Percentiles rank a stretch among this genome's conserved stretches.
phyloP scores from a whole-genome alignment of 768 basidiomycete genomes.

The Lyophyllum semitale region DNA sequence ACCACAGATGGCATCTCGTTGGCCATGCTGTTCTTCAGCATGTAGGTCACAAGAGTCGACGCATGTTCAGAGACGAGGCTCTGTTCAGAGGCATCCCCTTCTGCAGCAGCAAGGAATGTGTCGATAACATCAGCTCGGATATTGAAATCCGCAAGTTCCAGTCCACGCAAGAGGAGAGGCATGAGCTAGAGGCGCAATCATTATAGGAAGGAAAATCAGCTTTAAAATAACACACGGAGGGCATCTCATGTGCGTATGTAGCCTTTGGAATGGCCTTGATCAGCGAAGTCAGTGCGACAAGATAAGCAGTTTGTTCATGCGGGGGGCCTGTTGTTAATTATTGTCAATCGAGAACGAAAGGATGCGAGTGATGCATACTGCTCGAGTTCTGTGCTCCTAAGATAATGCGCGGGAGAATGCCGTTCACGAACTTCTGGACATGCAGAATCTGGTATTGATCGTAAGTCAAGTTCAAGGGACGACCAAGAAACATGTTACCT shows the following conservation, averaged over 20 bases:
- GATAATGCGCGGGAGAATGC: slow-evolving; percentile 75
- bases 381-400: slow-evolving; percentile 56
- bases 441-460: slow-evolving; percentile 59
- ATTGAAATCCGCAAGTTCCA: slow-evolving; percentile 72
- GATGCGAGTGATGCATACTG: slow-evolving; percentile 41
- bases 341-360: not conserved
- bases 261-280: slow-evolving; percentile 79
- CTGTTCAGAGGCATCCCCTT: slow-evolving; percentile 51
- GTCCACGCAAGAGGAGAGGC: slow-evolving; percentile 83
- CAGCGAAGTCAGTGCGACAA: slow-evolving; percentile 82
- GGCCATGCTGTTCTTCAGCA: slow-evolving; percentile 66
- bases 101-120: slow-evolving; percentile 71
- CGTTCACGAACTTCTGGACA: slow-evolving; percentile 73
- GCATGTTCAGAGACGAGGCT: slow-evolving; percentile 68
- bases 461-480: not conserved
- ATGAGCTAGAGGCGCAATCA: slow-evolving; percentile 59
- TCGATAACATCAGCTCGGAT: slow-evolving; percentile 83
- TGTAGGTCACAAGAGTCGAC: slow-evolving; percentile 62
- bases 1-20: slow-evolving; percentile 60
- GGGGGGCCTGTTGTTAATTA: slow-evolving; percentile 18
- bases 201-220: not conserved
- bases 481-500: slow-evolving; percentile 47
- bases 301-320: slow-evolving; percentile 61
- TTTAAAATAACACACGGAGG: slow-evolving; percentile 42
- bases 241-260: slow-evolving; percentile 69